Evolutionary conservation across 805 yeast species (phyloP).

Genomic region (Kuraishia piskuri): DNA sequence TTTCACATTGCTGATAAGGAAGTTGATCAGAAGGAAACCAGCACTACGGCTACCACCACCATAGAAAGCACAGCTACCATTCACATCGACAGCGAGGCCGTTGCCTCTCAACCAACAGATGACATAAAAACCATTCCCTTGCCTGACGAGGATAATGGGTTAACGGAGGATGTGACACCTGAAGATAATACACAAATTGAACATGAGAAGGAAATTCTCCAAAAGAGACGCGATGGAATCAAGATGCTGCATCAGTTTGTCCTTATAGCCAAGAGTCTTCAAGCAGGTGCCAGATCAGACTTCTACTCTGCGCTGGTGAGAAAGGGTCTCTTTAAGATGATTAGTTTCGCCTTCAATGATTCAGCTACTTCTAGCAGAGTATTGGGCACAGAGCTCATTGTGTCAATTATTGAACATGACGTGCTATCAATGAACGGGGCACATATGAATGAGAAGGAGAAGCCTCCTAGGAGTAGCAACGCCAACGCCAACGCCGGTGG

Average conservation of each 20-base stretch:
- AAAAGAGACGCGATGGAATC: slow-evolving; percentile 59
- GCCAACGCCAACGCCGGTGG: neutral
- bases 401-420: slow-evolving; percentile 79
- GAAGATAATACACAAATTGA: too few relatives aligned
- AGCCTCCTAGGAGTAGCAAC: neutral
- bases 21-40: slow-evolving; percentile 1
- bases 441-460: neutral
- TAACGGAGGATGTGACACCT: neutral
- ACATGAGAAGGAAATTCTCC: slow-evolving; percentile 5
- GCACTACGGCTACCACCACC: too few relatives aligned
- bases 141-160: neutral
- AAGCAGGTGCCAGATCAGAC: slow-evolving; percentile 48
- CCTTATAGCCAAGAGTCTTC: slow-evolving; percentile 60
- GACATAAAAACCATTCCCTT: too few relatives aligned
- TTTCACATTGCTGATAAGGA: slow-evolving; percentile 2
- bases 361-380: slow-evolving; percentile 40
- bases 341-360: slow-evolving; percentile 63
- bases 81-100: too few relatives aligned
- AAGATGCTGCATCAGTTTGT: slow-evolving; percentile 74
- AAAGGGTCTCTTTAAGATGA: slow-evolving; percentile 60
- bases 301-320: slow-evolving; percentile 58
- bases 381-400: slow-evolving; percentile 72
- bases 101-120: too few relatives aligned
- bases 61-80: too few relatives aligned
- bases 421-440: slow-evolving; percentile 43